Evolutionary conservation across 495 filamentous ascomycete species (phyloP).

Genomic region (Ascodesmis nigricans): DNA sequence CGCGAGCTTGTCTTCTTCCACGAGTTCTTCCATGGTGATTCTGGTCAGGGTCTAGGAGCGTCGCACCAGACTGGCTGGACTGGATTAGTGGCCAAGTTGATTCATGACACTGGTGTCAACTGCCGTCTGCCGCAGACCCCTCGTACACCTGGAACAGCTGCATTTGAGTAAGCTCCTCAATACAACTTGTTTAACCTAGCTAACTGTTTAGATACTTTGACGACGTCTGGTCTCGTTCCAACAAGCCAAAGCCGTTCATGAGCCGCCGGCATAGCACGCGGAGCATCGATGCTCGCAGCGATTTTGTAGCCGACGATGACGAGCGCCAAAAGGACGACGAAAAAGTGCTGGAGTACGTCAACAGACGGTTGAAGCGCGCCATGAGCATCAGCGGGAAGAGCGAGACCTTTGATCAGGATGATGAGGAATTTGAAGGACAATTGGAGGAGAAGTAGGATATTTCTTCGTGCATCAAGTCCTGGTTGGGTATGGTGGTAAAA

Average conservation of each 20-base stretch:
- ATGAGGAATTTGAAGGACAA: conserved; percentile 40
- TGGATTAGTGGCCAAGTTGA: conserved; percentile 86
- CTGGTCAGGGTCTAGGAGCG: conserved; percentile 67
- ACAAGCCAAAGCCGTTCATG: conserved; percentile 25
- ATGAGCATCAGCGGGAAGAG: conserved; percentile 22
- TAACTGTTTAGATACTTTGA: no score
- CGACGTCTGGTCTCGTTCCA: conserved; percentile 49
- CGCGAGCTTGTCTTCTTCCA: conserved; percentile 87
- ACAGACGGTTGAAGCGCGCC: conserved; percentile 43
- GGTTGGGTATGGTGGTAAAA: no score
- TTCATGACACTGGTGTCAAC: conserved; percentile 82
- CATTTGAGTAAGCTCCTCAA: no score
- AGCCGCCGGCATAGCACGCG: conserved; percentile 68
- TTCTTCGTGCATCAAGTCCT: no score
- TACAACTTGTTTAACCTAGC: no score
- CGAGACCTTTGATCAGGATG: conserved; percentile 22
- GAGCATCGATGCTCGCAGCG: conserved; percentile 70
- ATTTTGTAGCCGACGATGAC: conserved; percentile 35
- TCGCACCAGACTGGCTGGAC: conserved; percentile 97
- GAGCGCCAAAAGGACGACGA: conserved; percentile 33
- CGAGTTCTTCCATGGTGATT: conserved; percentile 92
- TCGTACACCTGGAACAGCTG: conserved; percentile 57
- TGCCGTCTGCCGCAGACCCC: conserved; percentile 88
- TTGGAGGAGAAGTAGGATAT: conserved; percentile 19
- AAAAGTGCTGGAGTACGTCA: conserved; percentile 49